Evolutionary conservation across 2,329 filamentous ascomycete genomes (phyloP).

Genomic region (Aspergillus cejpii): DNA sequence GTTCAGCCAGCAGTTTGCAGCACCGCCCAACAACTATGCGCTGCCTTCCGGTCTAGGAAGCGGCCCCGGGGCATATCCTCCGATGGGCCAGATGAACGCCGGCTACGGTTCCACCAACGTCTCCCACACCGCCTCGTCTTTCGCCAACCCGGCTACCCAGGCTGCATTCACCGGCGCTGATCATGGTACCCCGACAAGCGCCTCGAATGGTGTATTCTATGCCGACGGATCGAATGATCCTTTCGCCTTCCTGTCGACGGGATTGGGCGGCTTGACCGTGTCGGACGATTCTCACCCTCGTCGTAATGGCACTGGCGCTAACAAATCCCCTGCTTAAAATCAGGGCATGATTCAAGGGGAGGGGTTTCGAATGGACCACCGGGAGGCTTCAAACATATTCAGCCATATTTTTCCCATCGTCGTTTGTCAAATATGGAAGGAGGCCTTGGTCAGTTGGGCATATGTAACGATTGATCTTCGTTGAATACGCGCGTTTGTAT

Average conservation of each 20-base stretch:
- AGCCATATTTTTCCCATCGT: slow-evolving; percentile 14
- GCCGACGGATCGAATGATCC: slow-evolving; percentile 52
- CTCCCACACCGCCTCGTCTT: slow-evolving; percentile 76
- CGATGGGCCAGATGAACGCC: slow-evolving; percentile 61
- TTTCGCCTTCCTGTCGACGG: slow-evolving; percentile 58
- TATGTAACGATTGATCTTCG: slow-evolving; percentile 35
- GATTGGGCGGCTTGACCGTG: slow-evolving; percentile 55
- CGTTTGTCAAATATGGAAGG: slow-evolving; percentile 35
- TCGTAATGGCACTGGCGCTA: slow-evolving; percentile 41
- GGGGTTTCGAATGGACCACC: neutral
- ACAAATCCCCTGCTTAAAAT: slow-evolving; percentile 42
- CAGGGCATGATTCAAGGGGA: neutral
- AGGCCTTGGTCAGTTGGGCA: slow-evolving; percentile 34
- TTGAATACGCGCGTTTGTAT: slow-evolving; percentile 39
- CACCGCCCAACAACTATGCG: slow-evolving; percentile 74
- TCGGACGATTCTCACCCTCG: slow-evolving; percentile 42
- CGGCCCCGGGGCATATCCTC: slow-evolving; percentile 69
- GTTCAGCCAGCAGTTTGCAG: slow-evolving; percentile 73
- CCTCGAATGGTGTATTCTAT: slow-evolving; percentile 68
- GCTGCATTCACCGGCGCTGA: slow-evolving; percentile 86
- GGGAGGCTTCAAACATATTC: neutral
- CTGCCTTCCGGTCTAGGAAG: slow-evolving; percentile 79
- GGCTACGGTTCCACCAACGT: slow-evolving; percentile 70
- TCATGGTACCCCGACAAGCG: slow-evolving; percentile 70
- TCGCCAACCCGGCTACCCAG: slow-evolving; percentile 89